Evolutionary conservation across 2,329 filamentous ascomycete species (phyloP).

Genomic region (Phialophora verrucosa): DNA sequence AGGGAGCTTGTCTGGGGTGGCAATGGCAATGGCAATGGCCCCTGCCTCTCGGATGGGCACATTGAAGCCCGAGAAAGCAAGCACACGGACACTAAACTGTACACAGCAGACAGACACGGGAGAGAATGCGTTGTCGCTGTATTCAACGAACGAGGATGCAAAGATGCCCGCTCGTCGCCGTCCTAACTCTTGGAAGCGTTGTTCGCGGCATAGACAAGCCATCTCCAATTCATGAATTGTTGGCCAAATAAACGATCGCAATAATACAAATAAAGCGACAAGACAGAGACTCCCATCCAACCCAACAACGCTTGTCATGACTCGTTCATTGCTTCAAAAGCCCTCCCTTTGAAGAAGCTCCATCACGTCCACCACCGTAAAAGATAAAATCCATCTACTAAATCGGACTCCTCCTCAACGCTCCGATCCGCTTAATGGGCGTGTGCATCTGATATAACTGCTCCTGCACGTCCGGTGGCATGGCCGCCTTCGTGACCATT

Average conservation of each 20-base stretch:
- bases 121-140: not conserved
- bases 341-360: not conserved
- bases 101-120: not conserved
- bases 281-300: slow-evolving; percentile 1
- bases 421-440: slow-evolving; percentile 38
- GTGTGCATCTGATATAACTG: slow-evolving; percentile 36
- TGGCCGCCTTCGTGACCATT: slow-evolving; percentile 27
- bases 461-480: slow-evolving; percentile 39
- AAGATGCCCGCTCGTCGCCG: not conserved
- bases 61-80: not conserved
- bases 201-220: not conserved
- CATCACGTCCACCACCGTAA: not conserved
- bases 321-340: not conserved
- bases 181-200: not conserved
- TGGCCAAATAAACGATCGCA: not conserved
- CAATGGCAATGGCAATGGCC: no score
- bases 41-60: not conserved
- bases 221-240: not conserved
- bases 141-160: not conserved
- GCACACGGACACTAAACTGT: not conserved
- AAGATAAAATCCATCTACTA: slow-evolving; percentile 11
- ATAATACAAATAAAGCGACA: not conserved
- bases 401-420: slow-evolving; percentile 40
- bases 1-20: no score
- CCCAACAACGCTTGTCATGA: not conserved